Evolutionary conservation across 352 stramenopile genomes (phyloP).

Genomic region (Elongisporangium anandrum): DNA sequence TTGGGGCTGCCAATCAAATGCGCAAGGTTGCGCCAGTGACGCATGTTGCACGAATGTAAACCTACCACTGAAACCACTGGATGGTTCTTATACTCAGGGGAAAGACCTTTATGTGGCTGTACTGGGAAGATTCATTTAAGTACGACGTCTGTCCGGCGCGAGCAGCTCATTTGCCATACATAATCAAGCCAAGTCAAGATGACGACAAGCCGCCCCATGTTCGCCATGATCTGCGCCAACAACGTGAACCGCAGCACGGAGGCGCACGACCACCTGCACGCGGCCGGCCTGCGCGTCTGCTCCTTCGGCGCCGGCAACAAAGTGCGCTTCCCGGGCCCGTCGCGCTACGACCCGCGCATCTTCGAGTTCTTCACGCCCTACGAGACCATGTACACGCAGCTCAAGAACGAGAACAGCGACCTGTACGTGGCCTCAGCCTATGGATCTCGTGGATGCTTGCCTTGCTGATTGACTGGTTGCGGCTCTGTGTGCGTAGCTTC

Average conservation of each 20-base stretch:
- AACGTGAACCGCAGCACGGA: constrained; percentile 90
- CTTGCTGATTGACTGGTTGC: background rate
- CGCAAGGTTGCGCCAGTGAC: background rate
- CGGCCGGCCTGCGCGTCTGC: constrained; percentile 70
- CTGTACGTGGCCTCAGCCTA: constrained; percentile 26
- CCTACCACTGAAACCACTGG: background rate
- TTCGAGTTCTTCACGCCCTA: constrained; percentile 89
- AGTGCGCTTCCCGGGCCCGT: constrained; percentile 78
- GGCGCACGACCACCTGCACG: constrained; percentile 81
- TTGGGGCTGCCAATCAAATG: background rate
- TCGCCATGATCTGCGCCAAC: constrained; percentile 87
- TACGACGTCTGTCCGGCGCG: background rate
- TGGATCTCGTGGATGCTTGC: background rate
- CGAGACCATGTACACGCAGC: constrained; percentile 79
- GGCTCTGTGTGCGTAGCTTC: constrained; percentile 36
- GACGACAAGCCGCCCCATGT: constrained; percentile 40
- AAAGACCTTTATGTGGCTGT: background rate
- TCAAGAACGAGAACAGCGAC: constrained; percentile 74
- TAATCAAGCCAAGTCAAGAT: background rate
- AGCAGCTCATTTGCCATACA: background rate
- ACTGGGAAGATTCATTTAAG: background rate
- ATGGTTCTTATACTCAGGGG: background rate
- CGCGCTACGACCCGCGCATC: constrained; percentile 68
- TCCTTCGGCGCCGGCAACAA: constrained; percentile 85
- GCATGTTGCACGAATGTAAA: background rate